Conservation (phyloP, 805 yeast genomes). For the Schizosaccharomyces lindneri region DNA sequence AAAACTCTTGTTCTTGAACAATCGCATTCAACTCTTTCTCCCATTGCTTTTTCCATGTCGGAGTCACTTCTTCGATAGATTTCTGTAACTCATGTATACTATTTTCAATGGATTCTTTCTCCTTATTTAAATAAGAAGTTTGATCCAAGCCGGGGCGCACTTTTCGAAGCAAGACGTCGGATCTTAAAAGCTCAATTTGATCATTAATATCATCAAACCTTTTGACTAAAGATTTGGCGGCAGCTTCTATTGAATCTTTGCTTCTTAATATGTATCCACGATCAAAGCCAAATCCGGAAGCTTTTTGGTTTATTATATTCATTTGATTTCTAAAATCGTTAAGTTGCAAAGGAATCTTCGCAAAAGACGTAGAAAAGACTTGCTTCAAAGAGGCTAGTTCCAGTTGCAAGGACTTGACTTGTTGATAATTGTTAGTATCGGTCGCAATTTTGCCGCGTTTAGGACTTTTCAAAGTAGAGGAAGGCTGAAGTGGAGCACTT, state of each 20-base stretch:
- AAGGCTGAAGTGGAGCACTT: too few species aligned
- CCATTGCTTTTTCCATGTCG: slow-evolving; percentile 80
- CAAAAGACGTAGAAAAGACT: not conserved
- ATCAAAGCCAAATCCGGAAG: not conserved
- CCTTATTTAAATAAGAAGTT: slow-evolving; percentile 36
- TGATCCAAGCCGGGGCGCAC: slow-evolving; percentile 59
- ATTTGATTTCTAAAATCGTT: not conserved
- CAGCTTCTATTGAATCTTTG: slow-evolving; percentile 44
- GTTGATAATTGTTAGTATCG: not conserved
- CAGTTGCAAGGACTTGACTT: not conserved
- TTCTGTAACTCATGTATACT: slow-evolving; percentile 29
- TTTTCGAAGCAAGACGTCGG: slow-evolving; percentile 81
- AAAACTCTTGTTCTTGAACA: slow-evolving; percentile 81
- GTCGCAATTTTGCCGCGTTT: too few species aligned
- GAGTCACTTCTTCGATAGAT: slow-evolving; percentile 45
- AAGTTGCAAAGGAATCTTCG: not conserved
- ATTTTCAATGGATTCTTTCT: slow-evolving; percentile 31
- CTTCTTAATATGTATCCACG: slow-evolving; percentile 44
- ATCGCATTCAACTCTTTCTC: slow-evolving; percentile 71
- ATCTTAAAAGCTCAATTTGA: slow-evolving; percentile 61
- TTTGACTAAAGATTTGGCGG: slow-evolving; percentile 51
- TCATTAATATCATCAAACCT: slow-evolving; percentile 82
- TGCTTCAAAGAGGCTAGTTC: not conserved
- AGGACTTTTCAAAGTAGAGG: too few species aligned
- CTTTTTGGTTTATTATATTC: not conserved